A percentile compares a stretch with the other conserved stretches of the same genome.
Evolutionary conservation across 371 early-diverging fungal species (phyloP).

Genomic region (Mucor plumbeus): DNA sequence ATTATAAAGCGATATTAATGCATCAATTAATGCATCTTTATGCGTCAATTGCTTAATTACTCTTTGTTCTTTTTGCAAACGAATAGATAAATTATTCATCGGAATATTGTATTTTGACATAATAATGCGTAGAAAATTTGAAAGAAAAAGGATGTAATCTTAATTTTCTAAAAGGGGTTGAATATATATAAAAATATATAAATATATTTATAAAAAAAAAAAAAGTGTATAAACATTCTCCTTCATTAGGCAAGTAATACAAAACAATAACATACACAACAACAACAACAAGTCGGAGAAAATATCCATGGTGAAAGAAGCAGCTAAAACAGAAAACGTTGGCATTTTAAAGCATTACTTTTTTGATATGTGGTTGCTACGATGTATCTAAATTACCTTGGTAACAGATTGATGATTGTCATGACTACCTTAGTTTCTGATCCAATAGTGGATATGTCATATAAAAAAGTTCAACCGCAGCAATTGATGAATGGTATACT

Average conservation of each 20-base stretch:
- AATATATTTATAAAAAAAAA: no score
- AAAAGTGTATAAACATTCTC: constrained; percentile 24
- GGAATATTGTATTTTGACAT: constrained; percentile 14
- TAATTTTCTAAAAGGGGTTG: not conserved
- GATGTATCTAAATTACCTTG: no score
- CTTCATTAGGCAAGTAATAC: constrained; percentile 27
- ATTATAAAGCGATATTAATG: constrained; percentile 24
- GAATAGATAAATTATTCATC: constrained; percentile 17
- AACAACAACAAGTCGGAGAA: constrained; percentile 2
- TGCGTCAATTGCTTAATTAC: constrained; percentile 23
- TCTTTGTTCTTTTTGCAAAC: constrained; percentile 14
- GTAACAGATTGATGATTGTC: no score
- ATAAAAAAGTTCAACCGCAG: no score
- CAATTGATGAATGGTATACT: no score
- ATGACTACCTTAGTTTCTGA: no score
- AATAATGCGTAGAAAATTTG: not conserved
- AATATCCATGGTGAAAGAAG: not conserved
- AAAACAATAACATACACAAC: constrained; percentile 16
- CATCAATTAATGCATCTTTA: constrained; percentile 30
- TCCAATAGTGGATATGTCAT: no score
- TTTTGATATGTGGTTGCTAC: no score
- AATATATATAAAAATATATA: no score
- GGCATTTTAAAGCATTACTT: no score
- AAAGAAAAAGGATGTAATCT: constrained; percentile 13
- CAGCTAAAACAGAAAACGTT: no score